A percentile compares a stretch with the other conserved stretches of the same genome.
Conservation (phyloP, 495 filamentous ascomycete genomes). For the Podospora pseudopauciseta region DNA sequence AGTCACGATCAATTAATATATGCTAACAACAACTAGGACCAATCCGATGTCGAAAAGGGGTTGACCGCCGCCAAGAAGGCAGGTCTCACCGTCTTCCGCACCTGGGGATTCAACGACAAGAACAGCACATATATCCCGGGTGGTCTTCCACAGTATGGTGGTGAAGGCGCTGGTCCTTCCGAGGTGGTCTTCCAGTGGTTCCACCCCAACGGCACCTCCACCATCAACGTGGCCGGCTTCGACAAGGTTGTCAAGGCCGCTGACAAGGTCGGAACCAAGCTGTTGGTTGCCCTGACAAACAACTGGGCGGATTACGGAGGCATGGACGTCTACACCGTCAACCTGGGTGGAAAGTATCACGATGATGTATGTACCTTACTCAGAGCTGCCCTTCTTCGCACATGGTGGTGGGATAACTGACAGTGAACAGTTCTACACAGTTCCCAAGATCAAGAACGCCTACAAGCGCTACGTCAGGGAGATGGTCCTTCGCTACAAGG, state of each 20-base stretch:
- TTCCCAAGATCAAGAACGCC: constrained; percentile 38
- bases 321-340: constrained; percentile 43
- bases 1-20: background rate
- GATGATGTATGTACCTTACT: constrained; percentile 26
- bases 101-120: constrained; percentile 61
- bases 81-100: constrained; percentile 62
- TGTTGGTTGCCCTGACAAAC: constrained; percentile 53
- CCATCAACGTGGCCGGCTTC: constrained; percentile 59
- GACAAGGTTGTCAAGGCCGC: constrained; percentile 64
- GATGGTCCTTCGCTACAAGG: constrained; percentile 49
- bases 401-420: background rate
- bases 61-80: constrained; percentile 49
- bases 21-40: constrained; percentile 32
- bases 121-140: constrained; percentile 48
- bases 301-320: constrained; percentile 56
- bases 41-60: constrained; percentile 59
- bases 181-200: constrained; percentile 48
- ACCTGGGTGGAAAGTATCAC: constrained; percentile 38
- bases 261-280: constrained; percentile 54
- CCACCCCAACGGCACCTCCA: constrained; percentile 40
- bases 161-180: constrained; percentile 48
- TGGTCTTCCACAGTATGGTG: constrained; percentile 43
- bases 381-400: background rate
- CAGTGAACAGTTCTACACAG: constrained; percentile 39
- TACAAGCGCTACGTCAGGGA: constrained; percentile 52